These are phyloP conservation scores for Pseudonitzschia multistriata DNA, from an alignment of 108 stramenopile species.

Conservation along the genomic window DNA sequence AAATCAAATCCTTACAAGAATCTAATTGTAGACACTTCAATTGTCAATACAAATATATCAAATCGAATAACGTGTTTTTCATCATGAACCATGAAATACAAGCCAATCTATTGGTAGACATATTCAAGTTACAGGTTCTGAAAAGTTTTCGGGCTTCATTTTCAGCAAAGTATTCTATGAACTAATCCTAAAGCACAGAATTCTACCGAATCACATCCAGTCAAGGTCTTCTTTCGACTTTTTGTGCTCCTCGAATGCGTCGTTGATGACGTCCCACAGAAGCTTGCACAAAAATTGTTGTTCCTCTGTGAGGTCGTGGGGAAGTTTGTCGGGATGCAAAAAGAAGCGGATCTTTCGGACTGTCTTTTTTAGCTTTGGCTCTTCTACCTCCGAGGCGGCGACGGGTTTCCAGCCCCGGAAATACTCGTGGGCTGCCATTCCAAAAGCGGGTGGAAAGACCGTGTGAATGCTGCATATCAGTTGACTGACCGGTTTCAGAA, in stretches of 20 bases:
- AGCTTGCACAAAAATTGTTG: conserved; percentile 74
- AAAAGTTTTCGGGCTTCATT: too few relatives aligned
- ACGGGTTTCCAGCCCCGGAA: conserved; percentile 80
- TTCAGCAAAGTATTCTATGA: too few relatives aligned
- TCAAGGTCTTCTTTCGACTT: conserved; percentile 56
- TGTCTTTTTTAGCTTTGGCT: conserved; percentile 74
- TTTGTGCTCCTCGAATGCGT: conserved; percentile 78
- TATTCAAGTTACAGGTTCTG: too few relatives aligned
- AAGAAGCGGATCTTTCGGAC: conserved; percentile 82
- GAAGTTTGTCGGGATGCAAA: conserved; percentile 81
- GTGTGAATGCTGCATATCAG: conserved; percentile 69
- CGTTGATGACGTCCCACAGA: conserved; percentile 82
- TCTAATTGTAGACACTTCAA: too few relatives aligned
- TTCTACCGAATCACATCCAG: conserved; percentile 40
- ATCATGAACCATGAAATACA: too few relatives aligned
- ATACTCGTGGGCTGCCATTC: conserved; percentile 73
- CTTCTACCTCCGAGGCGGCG: conserved; percentile 49
- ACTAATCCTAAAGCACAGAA: too few relatives aligned
- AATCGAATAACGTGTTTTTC: too few relatives aligned
- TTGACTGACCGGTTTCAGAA: conserved; percentile 65
- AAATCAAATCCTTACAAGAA: too few relatives aligned
- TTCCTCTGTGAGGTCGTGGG: conserved; percentile 63
- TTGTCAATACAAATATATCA: too few relatives aligned
- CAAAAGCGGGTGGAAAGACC: conserved; percentile 77
- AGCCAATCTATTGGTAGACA: too few relatives aligned